A percentile compares a stretch with the other conserved stretches of the same genome.
Evolutionary conservation across 2,329 filamentous ascomycete genomes (phyloP).

Genomic region (Penicillium palitans): DNA sequence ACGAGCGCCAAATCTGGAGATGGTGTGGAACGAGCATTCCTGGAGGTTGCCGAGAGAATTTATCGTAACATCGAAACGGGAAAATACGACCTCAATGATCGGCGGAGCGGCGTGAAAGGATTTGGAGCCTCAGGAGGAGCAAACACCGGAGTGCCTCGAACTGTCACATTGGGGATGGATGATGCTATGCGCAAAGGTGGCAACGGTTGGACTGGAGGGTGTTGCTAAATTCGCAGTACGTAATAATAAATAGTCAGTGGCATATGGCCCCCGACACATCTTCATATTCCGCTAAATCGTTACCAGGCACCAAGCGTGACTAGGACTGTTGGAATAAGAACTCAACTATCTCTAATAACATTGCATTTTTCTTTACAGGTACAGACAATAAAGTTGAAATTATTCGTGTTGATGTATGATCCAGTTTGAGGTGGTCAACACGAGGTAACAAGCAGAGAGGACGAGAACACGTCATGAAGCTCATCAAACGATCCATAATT

Average conservation of each 20-base stretch:
- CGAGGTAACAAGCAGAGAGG: background rate
- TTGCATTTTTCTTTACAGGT: conserved; percentile 1
- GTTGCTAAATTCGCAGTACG: conserved; percentile 35
- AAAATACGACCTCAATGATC: conserved; percentile 90
- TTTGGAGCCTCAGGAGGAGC: conserved; percentile 45
- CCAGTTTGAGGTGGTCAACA: background rate
- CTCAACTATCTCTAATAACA: background rate
- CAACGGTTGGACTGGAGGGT: conserved; percentile 38
- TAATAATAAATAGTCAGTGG: conserved; percentile 1
- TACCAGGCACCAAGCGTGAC: background rate
- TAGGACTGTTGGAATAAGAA: background rate
- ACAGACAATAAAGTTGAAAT: background rate
- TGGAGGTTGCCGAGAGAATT: conserved; percentile 91
- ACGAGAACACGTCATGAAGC: background rate
- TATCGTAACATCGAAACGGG: conserved; percentile 96
- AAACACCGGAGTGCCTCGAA: conserved; percentile 39
- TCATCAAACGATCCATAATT: conserved; percentile 12
- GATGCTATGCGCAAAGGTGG: conserved; percentile 48
- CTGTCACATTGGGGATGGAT: conserved; percentile 48
- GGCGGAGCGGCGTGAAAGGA: conserved; percentile 84
- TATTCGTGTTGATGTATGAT: background rate
- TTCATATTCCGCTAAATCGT: background rate
- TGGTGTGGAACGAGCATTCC: conserved; percentile 88
- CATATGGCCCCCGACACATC: background rate
- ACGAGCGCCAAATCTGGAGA: conserved; percentile 95